phyloP scores from a whole-genome alignment of 2,329 filamentous ascomycete species.

The Colletotrichum horii region DNA sequence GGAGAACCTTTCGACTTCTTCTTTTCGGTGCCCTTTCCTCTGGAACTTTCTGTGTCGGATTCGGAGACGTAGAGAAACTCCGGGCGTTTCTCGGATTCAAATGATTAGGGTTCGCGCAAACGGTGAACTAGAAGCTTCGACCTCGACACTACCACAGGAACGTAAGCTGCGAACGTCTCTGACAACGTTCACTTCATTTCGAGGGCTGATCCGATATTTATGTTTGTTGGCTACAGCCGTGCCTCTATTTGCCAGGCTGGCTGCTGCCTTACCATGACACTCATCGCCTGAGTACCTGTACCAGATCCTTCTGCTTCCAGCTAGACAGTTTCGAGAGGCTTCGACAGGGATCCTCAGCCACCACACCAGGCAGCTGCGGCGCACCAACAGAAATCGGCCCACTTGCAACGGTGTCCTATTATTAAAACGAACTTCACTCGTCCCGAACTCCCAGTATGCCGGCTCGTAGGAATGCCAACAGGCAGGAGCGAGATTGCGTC shows the following conservation, averaged over 20 bases:
- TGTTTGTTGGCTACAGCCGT: neutral
- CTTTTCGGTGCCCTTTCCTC: neutral
- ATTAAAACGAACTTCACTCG: neutral
- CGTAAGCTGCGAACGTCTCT: neutral
- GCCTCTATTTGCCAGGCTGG: neutral
- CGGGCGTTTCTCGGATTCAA: neutral
- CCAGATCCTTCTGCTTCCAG: neutral
- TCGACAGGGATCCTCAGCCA: neutral
- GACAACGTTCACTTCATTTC: neutral
- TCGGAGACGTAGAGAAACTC: accelerated
- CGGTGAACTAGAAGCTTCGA: accelerated
- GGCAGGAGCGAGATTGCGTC: neutral
- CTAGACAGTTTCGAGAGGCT: neutral
- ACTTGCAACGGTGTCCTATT: neutral
- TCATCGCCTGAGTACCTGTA: neutral
- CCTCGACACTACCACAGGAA: neutral
- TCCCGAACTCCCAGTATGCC: neutral
- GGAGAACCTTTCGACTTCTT: accelerated
- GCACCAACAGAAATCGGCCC: neutral
- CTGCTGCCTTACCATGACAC: neutral
- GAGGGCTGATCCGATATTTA: neutral
- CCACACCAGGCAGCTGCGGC: neutral
- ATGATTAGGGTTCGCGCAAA: neutral
- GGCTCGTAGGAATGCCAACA: neutral
- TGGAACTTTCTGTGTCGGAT: accelerated